A percentile compares a stretch with the other conserved stretches of the same genome.
Evolutionary conservation across 306 rosid genomes (phyloP).

Genomic region (Trichosanthes cucumerina): DNA sequence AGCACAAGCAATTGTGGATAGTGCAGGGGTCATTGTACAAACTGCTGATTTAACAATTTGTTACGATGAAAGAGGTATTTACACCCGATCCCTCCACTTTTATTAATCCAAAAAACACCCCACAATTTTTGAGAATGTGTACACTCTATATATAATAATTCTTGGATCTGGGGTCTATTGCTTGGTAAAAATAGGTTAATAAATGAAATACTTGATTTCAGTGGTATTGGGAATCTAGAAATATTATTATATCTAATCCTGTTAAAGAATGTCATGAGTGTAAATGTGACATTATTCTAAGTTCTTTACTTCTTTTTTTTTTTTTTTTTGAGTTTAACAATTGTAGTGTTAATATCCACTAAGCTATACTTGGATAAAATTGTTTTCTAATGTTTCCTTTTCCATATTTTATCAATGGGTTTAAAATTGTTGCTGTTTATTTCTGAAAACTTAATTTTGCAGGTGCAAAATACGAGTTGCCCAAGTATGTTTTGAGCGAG

Average conservation of each 20-base stretch:
- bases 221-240: background rate
- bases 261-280: background rate
- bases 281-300: background rate
- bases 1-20: slow-evolving; percentile 92
- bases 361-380: no score
- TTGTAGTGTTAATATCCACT: no score
- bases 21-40: slow-evolving; percentile 94
- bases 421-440: background rate
- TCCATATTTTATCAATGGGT: background rate
- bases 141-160: background rate
- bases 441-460: slow-evolving; percentile 21
- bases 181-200: background rate
- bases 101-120: background rate
- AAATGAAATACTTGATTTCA: background rate
- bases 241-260: background rate
- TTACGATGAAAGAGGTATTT: slow-evolving; percentile 84
- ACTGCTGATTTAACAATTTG: slow-evolving; percentile 86
- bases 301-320: no score
- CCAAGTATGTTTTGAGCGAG: slow-evolving; percentile 94
- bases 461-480: slow-evolving; percentile 95
- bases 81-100: background rate
- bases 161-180: background rate
- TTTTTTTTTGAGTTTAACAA: no score
- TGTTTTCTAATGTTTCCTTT: no score
- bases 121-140: background rate